Evolutionary conservation across 148 eudicot genomes (phyloP).

Genomic region (Drosera capensis): DNA sequence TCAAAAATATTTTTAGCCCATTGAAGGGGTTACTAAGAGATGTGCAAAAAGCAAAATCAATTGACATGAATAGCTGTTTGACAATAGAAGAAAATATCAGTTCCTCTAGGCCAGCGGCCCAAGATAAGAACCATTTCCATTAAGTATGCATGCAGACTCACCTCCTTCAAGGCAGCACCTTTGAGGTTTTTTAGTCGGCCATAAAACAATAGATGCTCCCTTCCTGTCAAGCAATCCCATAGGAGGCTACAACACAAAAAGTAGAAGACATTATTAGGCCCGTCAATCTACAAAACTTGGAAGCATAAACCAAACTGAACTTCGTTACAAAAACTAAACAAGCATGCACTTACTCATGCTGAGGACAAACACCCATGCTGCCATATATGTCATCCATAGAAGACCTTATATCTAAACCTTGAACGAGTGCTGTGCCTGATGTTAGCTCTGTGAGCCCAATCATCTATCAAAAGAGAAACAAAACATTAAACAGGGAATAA

Average conservation of each 20-base stretch:
- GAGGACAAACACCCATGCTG: slow-evolving; percentile 98
- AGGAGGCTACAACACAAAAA: slow-evolving; percentile 42
- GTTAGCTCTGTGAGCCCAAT: slow-evolving; percentile 82
- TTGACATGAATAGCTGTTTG: too few relatives aligned
- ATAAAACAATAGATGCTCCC: slow-evolving; percentile 85
- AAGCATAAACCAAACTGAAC: slow-evolving; percentile 2
- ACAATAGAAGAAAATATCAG: too few relatives aligned
- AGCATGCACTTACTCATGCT: slow-evolving; percentile 62
- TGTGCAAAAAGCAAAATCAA: too few relatives aligned
- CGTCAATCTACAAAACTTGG: background rate
- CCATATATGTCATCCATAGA: slow-evolving; percentile 70
- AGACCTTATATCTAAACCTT: slow-evolving; percentile 57
- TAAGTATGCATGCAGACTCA: too few relatives aligned
- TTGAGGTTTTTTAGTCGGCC: slow-evolving; percentile 89
- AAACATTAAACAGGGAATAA: background rate
- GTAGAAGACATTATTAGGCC: background rate
- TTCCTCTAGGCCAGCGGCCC: too few relatives aligned
- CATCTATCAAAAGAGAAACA: slow-evolving; percentile 36
- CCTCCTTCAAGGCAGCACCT: slow-evolving; percentile 53
- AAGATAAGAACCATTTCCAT: too few relatives aligned
- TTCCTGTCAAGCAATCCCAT: slow-evolving; percentile 82
- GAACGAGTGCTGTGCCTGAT: slow-evolving; percentile 67
- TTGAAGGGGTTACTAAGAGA: too few relatives aligned
- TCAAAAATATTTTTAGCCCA: too few relatives aligned
- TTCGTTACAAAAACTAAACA: background rate